A percentile compares a stretch with the other conserved stretches of the same genome.
phyloP scores from a whole-genome alignment of 352 stramenopile genomes.

The Globisporangium perplexum region DNA sequence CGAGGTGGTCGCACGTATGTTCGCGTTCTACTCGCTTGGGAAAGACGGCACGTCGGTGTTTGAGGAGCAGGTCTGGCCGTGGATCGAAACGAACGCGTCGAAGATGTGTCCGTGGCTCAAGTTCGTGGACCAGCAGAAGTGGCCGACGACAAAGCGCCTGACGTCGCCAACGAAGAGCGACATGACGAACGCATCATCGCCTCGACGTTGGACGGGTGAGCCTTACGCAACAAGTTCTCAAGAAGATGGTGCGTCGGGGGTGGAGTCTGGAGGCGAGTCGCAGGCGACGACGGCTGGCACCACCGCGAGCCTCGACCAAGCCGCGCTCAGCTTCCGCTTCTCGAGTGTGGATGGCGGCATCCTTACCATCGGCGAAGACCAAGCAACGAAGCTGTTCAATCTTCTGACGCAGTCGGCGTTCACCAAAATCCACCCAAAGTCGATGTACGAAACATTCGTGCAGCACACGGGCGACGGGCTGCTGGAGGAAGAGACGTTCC shows the following conservation, averaged over 20 bases:
- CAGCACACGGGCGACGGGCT: conserved; percentile 79
- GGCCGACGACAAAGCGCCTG: conserved; percentile 49
- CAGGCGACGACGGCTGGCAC: conserved; percentile 13
- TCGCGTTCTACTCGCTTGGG: conserved; percentile 30
- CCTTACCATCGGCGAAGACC: conserved; percentile 47
- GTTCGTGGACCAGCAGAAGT: conserved; percentile 62
- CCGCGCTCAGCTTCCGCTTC: conserved; percentile 59
- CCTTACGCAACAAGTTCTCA: conserved; percentile 10
- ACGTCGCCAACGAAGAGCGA: conserved; percentile 19
- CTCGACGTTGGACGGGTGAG: conserved; percentile 9
- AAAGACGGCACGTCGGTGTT: conserved; percentile 31
- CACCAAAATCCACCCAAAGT: conserved; percentile 58
- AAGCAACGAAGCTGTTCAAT: conserved; percentile 58
- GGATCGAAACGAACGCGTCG: conserved; percentile 49
- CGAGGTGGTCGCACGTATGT: conserved; percentile 46
- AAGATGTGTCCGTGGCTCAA: conserved; percentile 66
- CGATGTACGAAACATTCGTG: conserved; percentile 85
- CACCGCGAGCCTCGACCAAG: conserved; percentile 9
- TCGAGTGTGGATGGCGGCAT: conserved; percentile 57
- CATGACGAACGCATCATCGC: conserved; percentile 9
- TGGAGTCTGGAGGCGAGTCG: conserved; percentile 12
- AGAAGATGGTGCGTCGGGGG: conserved; percentile 8
- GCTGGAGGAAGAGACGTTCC: conserved; percentile 79
- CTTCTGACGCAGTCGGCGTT: conserved; percentile 62
- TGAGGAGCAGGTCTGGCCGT: conserved; percentile 44